Conservation (phyloP, 441 rosid species). For the Brassica balearica region DNA sequence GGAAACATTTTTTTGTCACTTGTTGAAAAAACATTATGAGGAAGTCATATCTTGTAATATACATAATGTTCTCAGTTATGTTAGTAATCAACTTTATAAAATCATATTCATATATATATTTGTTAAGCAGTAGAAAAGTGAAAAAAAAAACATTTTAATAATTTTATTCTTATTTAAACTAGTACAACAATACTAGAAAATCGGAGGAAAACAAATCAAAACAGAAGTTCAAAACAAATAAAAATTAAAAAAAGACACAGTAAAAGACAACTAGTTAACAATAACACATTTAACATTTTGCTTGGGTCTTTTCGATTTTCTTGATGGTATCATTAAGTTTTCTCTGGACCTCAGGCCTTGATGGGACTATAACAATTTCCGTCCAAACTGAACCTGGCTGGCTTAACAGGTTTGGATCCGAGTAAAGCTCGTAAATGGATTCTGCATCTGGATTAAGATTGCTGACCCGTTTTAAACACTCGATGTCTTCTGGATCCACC, state of each 20-base stretch:
- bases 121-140: not conserved
- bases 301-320: slow-evolving; percentile 51
- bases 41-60: too few species aligned
- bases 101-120: not conserved
- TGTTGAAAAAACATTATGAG: too few species aligned
- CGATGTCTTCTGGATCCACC: slow-evolving; percentile 62
- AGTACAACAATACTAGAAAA: not conserved
- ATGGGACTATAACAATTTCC: slow-evolving; percentile 55
- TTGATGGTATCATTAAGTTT: slow-evolving; percentile 53
- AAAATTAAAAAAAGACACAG: not conserved
- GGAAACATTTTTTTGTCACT: too few species aligned
- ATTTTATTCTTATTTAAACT: not conserved
- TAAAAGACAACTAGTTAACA: slow-evolving; percentile 16
- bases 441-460: slow-evolving; percentile 64
- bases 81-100: not conserved
- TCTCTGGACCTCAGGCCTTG: slow-evolving; percentile 51
- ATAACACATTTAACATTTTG: not conserved
- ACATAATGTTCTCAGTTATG: too few species aligned
- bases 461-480: slow-evolving; percentile 53
- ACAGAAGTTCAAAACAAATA: not conserved
- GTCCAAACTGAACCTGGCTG: slow-evolving; percentile 68
- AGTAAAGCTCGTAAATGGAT: slow-evolving; percentile 64
- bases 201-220: not conserved
- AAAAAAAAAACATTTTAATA: not conserved
- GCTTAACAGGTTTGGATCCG: slow-evolving; percentile 45